These are phyloP conservation scores for Acanthamoeba lugdunensis DNA, from an alignment of 208 protist species.

Conservation along the genomic window DNA sequence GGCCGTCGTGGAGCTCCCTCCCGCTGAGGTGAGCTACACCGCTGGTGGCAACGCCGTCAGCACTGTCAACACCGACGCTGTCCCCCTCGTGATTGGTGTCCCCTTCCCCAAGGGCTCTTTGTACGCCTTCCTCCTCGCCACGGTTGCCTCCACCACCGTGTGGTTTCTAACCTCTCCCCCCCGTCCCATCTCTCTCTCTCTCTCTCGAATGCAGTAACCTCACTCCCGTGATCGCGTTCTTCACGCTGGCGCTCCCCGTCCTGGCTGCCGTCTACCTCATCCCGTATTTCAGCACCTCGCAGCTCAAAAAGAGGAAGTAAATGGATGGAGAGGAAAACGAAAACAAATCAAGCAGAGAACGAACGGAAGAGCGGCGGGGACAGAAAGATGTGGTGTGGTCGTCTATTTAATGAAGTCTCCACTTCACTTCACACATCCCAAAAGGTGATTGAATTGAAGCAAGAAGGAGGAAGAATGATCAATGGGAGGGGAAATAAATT, in stretches of 20 bases:
- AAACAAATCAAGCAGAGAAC: background rate
- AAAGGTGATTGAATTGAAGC: background rate
- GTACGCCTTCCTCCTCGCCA: background rate
- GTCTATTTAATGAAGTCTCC: conserved; percentile 15
- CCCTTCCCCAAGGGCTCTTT: conserved; percentile 26
- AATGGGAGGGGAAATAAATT: background rate
- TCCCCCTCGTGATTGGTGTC: background rate
- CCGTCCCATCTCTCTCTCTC: no score
- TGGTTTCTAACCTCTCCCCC: no score
- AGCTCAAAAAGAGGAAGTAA: conserved; percentile 41
- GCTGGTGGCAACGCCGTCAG: background rate
- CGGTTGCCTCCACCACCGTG: no score
- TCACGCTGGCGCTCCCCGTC: conserved; percentile 11
- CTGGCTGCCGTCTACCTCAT: conserved; percentile 12
- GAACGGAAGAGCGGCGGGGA: background rate
- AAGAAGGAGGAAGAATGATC: background rate
- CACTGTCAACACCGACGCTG: background rate
- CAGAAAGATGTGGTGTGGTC: background rate
- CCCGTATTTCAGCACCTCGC: background rate
- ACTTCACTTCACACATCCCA: background rate
- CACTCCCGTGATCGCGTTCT: background rate
- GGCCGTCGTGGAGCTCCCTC: background rate
- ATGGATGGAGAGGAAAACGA: background rate
- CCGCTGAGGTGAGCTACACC: conserved; percentile 40
- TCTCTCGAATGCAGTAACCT: background rate